Evolutionary conservation across 176 grass and related monocot genomes (phyloP), one percentile per base, ranked within the genome.

Genomic region (Zoysia pacifica): DNA sequence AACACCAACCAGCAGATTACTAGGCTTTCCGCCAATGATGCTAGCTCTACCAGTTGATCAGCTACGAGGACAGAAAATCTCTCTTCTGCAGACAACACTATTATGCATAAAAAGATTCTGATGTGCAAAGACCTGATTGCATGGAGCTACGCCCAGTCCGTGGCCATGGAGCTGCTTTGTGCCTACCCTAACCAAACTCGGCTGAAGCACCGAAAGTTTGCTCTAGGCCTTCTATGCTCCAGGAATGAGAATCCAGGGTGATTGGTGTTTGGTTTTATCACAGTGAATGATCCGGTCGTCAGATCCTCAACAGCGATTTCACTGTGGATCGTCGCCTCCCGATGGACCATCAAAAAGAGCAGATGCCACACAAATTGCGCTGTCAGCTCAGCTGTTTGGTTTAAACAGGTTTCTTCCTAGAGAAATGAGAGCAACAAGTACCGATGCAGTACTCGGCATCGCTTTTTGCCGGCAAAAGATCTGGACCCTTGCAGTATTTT

Each of bases 71-170:
- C 11, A 54, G 80, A 13, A 79, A 13, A 79, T 55, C 77, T 46
- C n/a, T 20, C 63, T 49, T 79, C 37, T 18, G 20, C 48, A 69
- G 68, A 69, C 39, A 68, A 78, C 5, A 52, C 10, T n/a, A 46
- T 69, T n/a, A 46, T 52, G 4, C 50, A 0, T 35, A 46, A 16
- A 53, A 64, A 75, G 47, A 63, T 54, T 72, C n/a, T 54, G 56
- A 14, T 72, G 46, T 49, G 62, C 5, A 78, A 78, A 77, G 67
- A 54, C 82, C 82, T 79, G 72, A 52, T 51, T 69, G 62, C 73
- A 50, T 20, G 62, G 59, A 10, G 53, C 70, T 75, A 74, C 5
- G 68, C 37, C 65, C 48, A 49, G 42, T 60, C 36, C 62, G 41
- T 60, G 28, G 72, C 11, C 11, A 75, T 75, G 41, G 40, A n/a